phyloP scores from a whole-genome alignment of 495 filamentous ascomycete genomes.

The Penicillium cosmopolitanum region DNA sequence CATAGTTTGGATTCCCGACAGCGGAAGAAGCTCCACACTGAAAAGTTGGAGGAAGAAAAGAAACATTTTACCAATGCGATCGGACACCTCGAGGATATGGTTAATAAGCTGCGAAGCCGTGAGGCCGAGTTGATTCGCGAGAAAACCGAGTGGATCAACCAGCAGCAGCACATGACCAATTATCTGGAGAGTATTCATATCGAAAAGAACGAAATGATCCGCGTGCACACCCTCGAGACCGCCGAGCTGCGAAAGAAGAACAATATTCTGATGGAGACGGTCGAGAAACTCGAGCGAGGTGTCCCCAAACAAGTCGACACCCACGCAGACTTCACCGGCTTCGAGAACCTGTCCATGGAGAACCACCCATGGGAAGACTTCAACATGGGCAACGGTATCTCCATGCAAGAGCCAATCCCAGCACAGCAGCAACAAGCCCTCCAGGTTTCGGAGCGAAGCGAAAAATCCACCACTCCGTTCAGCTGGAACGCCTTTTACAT shows the following conservation, averaged over 20 bases:
- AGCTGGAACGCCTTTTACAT: conserved; percentile 63
- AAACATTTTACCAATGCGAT: conserved; percentile 81
- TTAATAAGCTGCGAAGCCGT: conserved; percentile 58
- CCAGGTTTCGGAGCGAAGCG: conserved; percentile 52
- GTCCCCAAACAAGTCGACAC: conserved; percentile 58
- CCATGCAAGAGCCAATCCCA: conserved; percentile 43
- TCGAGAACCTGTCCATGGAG: conserved; percentile 83
- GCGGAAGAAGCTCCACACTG: conserved; percentile 98
- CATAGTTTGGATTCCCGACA: conserved; percentile 90
- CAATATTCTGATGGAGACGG: conserved; percentile 80
- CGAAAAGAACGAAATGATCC: conserved; percentile 91
- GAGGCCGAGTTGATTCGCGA: conserved; percentile 66
- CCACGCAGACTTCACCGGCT: conserved; percentile 74
- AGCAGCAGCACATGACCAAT: conserved; percentile 72
- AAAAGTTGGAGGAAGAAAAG: conserved; percentile 95
- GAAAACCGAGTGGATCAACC: conserved; percentile 65
- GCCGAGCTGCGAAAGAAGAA: conserved; percentile 96
- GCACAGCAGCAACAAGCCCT: conserved; percentile 24
- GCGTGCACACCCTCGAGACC: conserved; percentile 88
- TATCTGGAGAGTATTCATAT: conserved; percentile 76
- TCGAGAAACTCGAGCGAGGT: conserved; percentile 76
- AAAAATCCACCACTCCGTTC: conserved; percentile 68
- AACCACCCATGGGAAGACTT: conserved; percentile 76
- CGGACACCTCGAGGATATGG: conserved; percentile 76
- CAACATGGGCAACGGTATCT: conserved; percentile 66